Conservation (phyloP, 2,329 filamentous ascomycete genomes). For the Cercospora zeae-maydis region DNA sequence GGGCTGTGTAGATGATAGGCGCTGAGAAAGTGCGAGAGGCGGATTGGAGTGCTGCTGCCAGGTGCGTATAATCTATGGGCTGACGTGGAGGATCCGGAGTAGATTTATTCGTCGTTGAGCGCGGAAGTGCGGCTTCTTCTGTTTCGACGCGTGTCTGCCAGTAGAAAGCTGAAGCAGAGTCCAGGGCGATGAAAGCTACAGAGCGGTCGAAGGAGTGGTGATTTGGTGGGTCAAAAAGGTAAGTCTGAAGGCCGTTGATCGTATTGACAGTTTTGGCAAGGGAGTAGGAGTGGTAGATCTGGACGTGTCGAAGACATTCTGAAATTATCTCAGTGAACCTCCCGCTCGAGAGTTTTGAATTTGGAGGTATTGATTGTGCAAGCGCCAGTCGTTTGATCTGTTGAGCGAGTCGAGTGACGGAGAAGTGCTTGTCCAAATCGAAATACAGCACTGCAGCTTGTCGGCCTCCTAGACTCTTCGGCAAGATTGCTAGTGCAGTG, state of each 20-base stretch:
- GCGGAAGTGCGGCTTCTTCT: slow-evolving; percentile 28
- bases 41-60: slow-evolving; percentile 24
- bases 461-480: slow-evolving; percentile 45
- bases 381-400: slow-evolving; percentile 31
- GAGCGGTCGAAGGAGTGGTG: slow-evolving; percentile 49
- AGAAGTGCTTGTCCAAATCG: slow-evolving; percentile 56
- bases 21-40: slow-evolving; percentile 23
- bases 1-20: slow-evolving; percentile 29
- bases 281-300: slow-evolving; percentile 56
- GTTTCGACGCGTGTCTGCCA: slow-evolving; percentile 51
- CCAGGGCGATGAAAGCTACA: slow-evolving; percentile 52
- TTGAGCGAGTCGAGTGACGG: slow-evolving; percentile 46
- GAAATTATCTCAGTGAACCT: slow-evolving; percentile 32
- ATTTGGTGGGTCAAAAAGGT: slow-evolving; percentile 45
- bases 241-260: slow-evolving; percentile 45
- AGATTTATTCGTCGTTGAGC: slow-evolving; percentile 4
- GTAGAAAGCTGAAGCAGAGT: slow-evolving; percentile 55
- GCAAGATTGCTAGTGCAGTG: slow-evolving; percentile 51
- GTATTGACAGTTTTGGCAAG: slow-evolving; percentile 51
- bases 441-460: slow-evolving; percentile 52
- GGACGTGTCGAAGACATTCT: slow-evolving; percentile 52
- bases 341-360: background rate
- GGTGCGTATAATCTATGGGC: slow-evolving; percentile 18
- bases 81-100: background rate
- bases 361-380: background rate